These are phyloP conservation scores for Tolypocladium sp. DNA, from an alignment of 2,329 filamentous ascomycete genomes.

Conservation along the genomic window DNA sequence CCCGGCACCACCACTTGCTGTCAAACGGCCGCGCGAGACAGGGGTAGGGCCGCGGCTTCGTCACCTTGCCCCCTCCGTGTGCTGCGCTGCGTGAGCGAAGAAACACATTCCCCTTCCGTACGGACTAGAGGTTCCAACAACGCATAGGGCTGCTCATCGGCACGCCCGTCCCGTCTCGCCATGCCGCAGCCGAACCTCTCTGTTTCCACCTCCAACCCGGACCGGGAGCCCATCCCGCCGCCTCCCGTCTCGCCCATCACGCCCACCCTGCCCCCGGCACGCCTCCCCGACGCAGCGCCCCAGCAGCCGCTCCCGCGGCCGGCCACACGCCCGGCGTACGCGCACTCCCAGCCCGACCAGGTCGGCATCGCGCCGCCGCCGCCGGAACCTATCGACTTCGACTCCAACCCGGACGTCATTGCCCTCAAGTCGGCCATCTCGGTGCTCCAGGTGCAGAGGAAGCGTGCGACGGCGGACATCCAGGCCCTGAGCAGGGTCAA, in stretches of 20 bases:
- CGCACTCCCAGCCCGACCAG: slow-evolving; percentile 35
- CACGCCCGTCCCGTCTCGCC: slow-evolving; percentile 1
- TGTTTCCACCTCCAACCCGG: slow-evolving; percentile 14
- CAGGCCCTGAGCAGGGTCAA: slow-evolving; percentile 60
- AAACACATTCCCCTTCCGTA: background rate
- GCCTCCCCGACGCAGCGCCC: slow-evolving; percentile 13
- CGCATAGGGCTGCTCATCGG: background rate
- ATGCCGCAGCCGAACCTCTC: slow-evolving; percentile 24
- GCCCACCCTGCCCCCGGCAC: slow-evolving; percentile 33
- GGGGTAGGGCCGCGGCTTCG: background rate
- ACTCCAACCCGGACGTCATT: slow-evolving; percentile 73
- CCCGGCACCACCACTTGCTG: background rate
- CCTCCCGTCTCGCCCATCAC: slow-evolving; percentile 48
- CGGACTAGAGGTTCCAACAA: background rate
- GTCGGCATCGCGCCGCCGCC: slow-evolving; percentile 34
- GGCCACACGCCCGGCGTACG: slow-evolving; percentile 22
- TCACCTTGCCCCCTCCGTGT: background rate
- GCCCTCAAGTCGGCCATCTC: slow-evolving; percentile 79
- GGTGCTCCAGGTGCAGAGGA: slow-evolving; percentile 77
- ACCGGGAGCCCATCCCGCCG: slow-evolving; percentile 32
- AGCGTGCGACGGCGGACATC: slow-evolving; percentile 69
- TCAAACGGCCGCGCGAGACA: background rate
- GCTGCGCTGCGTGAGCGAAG: background rate
- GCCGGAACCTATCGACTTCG: slow-evolving; percentile 46
- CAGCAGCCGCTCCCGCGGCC: slow-evolving; percentile 9